These are phyloP conservation scores for Calocera viscosa DNA, from an alignment of 768 basidiomycete genomes.

Conservation along the genomic window DNA sequence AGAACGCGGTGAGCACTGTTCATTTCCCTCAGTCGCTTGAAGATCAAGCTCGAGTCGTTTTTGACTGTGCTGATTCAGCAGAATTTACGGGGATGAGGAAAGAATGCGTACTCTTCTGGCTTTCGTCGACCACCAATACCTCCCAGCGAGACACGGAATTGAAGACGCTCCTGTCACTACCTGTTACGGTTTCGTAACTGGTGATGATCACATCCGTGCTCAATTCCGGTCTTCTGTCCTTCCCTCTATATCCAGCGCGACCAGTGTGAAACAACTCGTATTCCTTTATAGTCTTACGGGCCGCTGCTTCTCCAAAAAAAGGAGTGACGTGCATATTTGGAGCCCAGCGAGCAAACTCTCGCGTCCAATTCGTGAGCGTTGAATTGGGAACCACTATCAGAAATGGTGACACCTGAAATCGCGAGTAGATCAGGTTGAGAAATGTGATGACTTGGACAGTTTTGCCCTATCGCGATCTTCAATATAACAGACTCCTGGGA, in stretches of 20 bases:
- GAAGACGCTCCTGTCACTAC: constrained; percentile 45
- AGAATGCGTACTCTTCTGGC: constrained; percentile 59
- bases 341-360: constrained; percentile 79
- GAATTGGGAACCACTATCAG: constrained; percentile 94
- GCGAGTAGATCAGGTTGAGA: constrained; percentile 49
- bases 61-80: constrained; percentile 46
- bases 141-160: constrained; percentile 83
- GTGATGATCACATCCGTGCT: constrained; percentile 86
- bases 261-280: constrained; percentile 63
- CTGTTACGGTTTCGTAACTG: constrained; percentile 78
- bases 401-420: constrained; percentile 56
- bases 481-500: not conserved
- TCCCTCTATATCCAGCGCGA: constrained; percentile 24
- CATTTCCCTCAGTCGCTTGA: constrained; percentile 70
- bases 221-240: constrained; percentile 35
- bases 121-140: constrained; percentile 85
- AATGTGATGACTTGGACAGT: constrained; percentile 86
- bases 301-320: constrained; percentile 67
- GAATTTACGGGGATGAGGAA: constrained; percentile 3
- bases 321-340: constrained; percentile 67
- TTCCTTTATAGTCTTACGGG: constrained; percentile 65
- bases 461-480: constrained; percentile 45
- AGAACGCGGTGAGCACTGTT: constrained; percentile 68
- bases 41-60: constrained; percentile 64
- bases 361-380: constrained; percentile 87